Evolutionary conservation across 441 rosid genomes (phyloP), one percentile per base, ranked within the genome.

Genomic region (Corymbia citriodora): DNA sequence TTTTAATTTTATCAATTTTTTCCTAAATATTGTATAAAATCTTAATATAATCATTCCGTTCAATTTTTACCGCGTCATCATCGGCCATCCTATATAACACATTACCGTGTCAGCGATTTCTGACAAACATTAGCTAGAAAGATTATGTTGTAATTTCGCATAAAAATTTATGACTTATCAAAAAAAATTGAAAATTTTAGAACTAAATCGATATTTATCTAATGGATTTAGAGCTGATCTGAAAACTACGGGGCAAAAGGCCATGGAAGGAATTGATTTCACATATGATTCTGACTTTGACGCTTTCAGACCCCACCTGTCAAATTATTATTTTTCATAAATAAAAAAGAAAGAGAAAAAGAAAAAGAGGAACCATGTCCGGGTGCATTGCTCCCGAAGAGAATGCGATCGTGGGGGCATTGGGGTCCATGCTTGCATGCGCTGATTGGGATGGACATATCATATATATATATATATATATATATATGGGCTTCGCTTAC

Each of bases 71-170:
- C 1, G 6, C 45, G 45, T 40, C 45, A 40, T 40, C 6, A 40
- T 40, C 6, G 6, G 45, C 45, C 45, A 40, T 40, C 45, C 45
- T 40, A 40, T 40, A 40, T 40, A 40, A 40, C 45, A 40, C 45
- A 40, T 40, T 40, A 40, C 0, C 0, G 0, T 7, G 63, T 23
- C 8, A 0, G 9, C 10, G 3, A 65, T 65, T 65, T 65, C 6
- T 0, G 2, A 1, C 15, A n/a, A 65, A 65, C n/a, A 65, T 65
- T 16, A n/a, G 10, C 12, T 18, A 4, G 7, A 33, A 70, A 2
- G 25, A 18, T 5, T 9, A 1, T 12, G 10, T 10, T 18, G 25
- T 1, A 7, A 70, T 70, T 70, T 70, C 1, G 1, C 40, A 2
- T 10, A 33, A 33, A 70, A 36, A 0, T 72, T 72, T 19, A 36